These are phyloP conservation scores for Candida labiduridarum DNA, from an alignment of 1,139 yeast genomes.

Conservation along the genomic window DNA sequence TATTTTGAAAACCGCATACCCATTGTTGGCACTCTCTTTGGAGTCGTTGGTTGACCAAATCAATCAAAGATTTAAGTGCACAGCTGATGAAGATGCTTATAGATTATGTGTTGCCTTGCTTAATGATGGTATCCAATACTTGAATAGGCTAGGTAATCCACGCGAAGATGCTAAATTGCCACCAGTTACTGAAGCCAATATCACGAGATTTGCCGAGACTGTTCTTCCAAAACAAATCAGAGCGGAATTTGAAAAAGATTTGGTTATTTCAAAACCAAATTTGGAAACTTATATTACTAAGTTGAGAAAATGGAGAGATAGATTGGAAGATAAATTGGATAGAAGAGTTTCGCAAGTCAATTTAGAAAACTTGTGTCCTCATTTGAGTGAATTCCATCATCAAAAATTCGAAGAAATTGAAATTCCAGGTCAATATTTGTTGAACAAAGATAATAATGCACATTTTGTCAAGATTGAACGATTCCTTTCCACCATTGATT, in stretches of 20 bases:
- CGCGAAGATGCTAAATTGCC: constrained; percentile 88
- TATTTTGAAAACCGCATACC: constrained; percentile 93
- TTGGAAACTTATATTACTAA: constrained; percentile 83
- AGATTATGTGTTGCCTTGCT: constrained; percentile 88
- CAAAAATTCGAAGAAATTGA: constrained; percentile 98
- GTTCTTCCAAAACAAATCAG: constrained; percentile 88
- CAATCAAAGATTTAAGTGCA: constrained; percentile 89
- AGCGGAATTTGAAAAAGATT: constrained; percentile 90
- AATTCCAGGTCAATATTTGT: constrained; percentile 92
- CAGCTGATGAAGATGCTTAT: constrained; percentile 96
- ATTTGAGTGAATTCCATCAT: constrained; percentile 94
- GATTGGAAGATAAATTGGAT: constrained; percentile 89
- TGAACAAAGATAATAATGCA: constrained; percentile 78
- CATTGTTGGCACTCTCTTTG: constrained; percentile 84
- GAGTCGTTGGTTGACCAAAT: constrained; percentile 97
- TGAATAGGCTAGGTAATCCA: constrained; percentile 83
- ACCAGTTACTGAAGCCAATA: constrained; percentile 87
- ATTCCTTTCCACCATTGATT: constrained; percentile 85
- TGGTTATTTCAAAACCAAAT: constrained; percentile 85
- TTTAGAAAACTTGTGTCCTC: constrained; percentile 90
- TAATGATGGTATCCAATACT: constrained; percentile 89
- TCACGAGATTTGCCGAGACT: constrained; percentile 89
- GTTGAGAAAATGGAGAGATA: constrained; percentile 88
- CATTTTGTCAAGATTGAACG: constrained; percentile 93
- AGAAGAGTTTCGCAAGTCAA: constrained; percentile 76